A percentile compares a stretch with the other conserved stretches of the same genome.
Conservation (phyloP, 139 green algal species). For the Micromonas commoda region DNA sequence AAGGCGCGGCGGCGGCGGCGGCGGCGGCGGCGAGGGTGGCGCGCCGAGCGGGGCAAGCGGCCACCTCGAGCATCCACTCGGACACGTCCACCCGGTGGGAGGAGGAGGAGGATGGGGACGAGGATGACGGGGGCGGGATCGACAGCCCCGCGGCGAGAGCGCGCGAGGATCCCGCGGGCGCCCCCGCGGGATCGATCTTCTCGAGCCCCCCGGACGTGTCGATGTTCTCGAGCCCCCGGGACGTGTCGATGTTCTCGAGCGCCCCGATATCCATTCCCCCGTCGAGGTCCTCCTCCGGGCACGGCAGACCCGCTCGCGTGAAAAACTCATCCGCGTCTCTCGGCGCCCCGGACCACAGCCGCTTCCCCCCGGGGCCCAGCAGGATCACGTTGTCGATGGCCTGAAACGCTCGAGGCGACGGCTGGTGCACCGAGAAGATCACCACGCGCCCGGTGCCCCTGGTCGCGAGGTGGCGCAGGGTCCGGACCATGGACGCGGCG, state of each 20-base stretch:
- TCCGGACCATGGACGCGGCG: conserved; percentile 48
- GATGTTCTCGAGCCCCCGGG: no score
- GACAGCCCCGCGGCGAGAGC: no score
- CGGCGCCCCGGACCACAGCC: not conserved
- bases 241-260: no score
- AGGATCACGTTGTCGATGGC: not conserved
- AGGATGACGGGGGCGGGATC: no score
- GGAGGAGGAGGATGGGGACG: no score
- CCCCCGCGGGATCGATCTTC: no score
- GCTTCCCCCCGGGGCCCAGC: not conserved
- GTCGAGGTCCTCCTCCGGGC: not conserved
- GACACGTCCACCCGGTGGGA: not conserved
- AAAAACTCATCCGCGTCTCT: not conserved
- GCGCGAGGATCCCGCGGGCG: no score
- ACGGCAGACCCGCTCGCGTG: not conserved
- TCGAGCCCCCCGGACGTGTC: no score
- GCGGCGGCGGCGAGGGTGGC: not conserved
- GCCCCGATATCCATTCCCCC: no score
- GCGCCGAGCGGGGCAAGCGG: not conserved
- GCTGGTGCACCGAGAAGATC: not conserved
- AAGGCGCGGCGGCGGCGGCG: not conserved
- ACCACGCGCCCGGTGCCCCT: not conserved
- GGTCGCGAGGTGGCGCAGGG: not conserved
- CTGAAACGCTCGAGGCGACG: not conserved
- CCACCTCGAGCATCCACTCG: not conserved